Percentiles rank a stretch among this genome's conserved stretches.
phyloP scores from a whole-genome alignment of 805 yeast species.

The Teunomyces funiuensis region DNA sequence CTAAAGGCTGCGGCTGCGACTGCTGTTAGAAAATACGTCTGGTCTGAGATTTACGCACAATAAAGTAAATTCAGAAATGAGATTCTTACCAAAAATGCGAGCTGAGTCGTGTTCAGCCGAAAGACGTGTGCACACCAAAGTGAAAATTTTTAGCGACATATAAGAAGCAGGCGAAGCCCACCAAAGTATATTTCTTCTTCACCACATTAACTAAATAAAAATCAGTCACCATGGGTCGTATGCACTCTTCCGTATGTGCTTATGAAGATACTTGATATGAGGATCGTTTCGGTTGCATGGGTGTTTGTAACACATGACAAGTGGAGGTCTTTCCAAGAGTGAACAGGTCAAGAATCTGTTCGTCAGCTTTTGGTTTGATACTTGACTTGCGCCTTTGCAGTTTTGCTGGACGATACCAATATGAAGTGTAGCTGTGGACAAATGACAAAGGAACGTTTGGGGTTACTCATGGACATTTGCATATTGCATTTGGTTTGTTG shows the following conservation, averaged over 20 bases:
- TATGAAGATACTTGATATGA: conserved; percentile 20
- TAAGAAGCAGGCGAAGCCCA: conserved; percentile 9
- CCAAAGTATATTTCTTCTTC: conserved; percentile 7
- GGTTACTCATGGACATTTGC: background rate
- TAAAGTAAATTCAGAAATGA: background rate
- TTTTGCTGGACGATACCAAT: conserved; percentile 51
- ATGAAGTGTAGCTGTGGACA: conserved; percentile 7
- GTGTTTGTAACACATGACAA: conserved; percentile 2
- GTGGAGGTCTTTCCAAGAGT: conserved; percentile 18
- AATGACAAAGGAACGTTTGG: background rate
- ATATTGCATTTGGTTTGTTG: background rate
- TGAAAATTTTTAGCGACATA: conserved; percentile 20
- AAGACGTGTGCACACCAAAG: conserved; percentile 10
- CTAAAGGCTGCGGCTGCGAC: background rate
- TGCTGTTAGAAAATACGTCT: too few relatives aligned
- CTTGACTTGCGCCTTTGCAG: conserved; percentile 9
- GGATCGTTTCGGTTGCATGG: conserved; percentile 25
- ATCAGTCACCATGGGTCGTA: conserved; percentile 94
- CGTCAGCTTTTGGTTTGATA: conserved; percentile 26
- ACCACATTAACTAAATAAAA: conserved; percentile 23
- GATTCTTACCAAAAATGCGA: background rate
- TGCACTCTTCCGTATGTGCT: conserved; percentile 94
- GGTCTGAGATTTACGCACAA: background rate
- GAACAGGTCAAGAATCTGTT: conserved; percentile 9
- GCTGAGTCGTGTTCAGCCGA: conserved; percentile 2